Evolutionary conservation across 306 rosid species (phyloP).

Genomic region (Cicer bijugum): DNA sequence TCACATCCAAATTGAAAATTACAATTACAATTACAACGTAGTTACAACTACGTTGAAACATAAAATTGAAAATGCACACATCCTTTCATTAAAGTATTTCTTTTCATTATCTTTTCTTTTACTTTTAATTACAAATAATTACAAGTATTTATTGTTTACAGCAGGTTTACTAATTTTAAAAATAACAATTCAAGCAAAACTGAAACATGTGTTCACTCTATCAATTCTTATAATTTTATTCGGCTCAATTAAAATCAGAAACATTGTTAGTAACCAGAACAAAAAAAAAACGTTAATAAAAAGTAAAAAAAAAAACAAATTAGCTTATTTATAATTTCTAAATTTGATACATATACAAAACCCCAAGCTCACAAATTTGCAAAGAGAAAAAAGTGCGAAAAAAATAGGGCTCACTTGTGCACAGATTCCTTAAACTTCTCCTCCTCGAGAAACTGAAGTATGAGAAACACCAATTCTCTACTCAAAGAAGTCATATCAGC

Average conservation of each 20-base stretch:
- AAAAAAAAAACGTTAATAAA: not conserved
- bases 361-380: not conserved
- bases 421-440: constrained; percentile 77
- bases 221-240: not conserved
- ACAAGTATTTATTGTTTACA: not conserved
- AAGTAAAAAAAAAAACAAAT: not conserved
- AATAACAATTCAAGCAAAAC: not conserved
- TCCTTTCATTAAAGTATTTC: not conserved
- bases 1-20: constrained; percentile 11
- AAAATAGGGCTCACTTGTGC: constrained; percentile 59
- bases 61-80: not conserved
- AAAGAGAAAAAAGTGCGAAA: not conserved
- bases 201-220: not conserved
- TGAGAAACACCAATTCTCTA: constrained; percentile 88
- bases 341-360: not conserved
- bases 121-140: not conserved
- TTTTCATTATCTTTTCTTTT: not conserved
- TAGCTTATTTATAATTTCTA: constrained; percentile 29
- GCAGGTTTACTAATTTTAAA: not conserved
- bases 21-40: not conserved
- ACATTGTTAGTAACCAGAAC: not conserved
- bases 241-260: not conserved
- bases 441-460: constrained; percentile 87
- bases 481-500: constrained; percentile 70
- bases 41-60: not conserved